Conservation (phyloP, 495 filamentous ascomycete species). For the Physcia stellaris region DNA sequence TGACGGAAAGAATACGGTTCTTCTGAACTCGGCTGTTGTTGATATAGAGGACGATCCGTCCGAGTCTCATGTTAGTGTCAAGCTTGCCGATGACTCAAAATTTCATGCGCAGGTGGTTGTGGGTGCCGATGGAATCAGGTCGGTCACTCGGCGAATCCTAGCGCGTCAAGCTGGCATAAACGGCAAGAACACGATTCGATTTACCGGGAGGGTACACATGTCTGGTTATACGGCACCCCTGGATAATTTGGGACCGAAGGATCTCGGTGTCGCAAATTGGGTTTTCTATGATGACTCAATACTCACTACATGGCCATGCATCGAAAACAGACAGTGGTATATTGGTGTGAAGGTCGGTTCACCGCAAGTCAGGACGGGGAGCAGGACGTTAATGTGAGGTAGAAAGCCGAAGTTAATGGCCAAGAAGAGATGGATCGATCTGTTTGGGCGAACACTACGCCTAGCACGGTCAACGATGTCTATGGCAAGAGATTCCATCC, state of each 20-base stretch:
- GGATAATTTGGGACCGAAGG: conserved; percentile 1
- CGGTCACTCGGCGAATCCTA: conserved; percentile 9
- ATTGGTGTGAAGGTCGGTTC: conserved; percentile 11
- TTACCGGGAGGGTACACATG: conserved; percentile 11
- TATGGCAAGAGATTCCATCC: conserved; percentile 12
- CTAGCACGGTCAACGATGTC: conserved; percentile 8
- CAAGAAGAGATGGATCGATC: conserved; percentile 9
- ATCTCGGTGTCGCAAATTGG: conserved; percentile 8
- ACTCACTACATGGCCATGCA: conserved; percentile 12
- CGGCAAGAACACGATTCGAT: conserved; percentile 10
- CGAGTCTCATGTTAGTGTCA: conserved; percentile 2
- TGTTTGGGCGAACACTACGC: conserved; percentile 6
- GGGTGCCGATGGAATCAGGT: conserved; percentile 6
- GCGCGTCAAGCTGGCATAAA: conserved; percentile 8
- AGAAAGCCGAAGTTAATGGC: not conserved
- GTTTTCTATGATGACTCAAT: conserved; percentile 5
- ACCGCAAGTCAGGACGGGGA: no score
- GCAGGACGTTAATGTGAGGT: no score
- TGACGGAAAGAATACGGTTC: conserved; percentile 4
- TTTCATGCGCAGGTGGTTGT: conserved; percentile 6
- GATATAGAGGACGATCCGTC: conserved; percentile 8
- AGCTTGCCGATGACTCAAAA: conserved; percentile 4
- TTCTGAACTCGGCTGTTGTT: conserved; percentile 5
- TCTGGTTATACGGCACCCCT: conserved; percentile 9
- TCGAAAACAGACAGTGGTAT: conserved; percentile 10